These are phyloP conservation scores for Zelopaecilomyces penicillatus DNA, from an alignment of 2,329 filamentous ascomycete genomes.

Conservation along the genomic window DNA sequence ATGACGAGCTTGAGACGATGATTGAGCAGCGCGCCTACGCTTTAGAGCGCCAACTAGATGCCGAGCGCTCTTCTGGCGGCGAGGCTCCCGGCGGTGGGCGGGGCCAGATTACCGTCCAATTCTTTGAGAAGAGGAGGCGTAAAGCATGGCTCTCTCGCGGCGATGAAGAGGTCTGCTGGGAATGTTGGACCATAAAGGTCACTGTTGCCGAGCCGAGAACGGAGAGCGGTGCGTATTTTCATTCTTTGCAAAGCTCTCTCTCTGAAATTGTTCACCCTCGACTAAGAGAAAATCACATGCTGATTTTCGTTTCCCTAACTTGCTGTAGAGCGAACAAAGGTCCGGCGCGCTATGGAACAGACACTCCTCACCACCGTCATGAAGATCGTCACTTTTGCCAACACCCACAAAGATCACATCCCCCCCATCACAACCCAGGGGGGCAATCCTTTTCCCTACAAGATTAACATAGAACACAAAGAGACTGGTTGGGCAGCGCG, in stretches of 20 bases:
- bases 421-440: constrained; percentile 92
- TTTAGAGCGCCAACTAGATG: constrained; percentile 68
- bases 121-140: constrained; percentile 84
- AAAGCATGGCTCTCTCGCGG: constrained; percentile 72
- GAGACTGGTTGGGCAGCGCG: constrained; percentile 66
- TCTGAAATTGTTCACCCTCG: no score
- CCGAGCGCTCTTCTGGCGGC: constrained; percentile 37
- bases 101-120: constrained; percentile 78
- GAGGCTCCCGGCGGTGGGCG: constrained; percentile 48
- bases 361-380: constrained; percentile 79
- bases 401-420: constrained; percentile 88
- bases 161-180: constrained; percentile 95
- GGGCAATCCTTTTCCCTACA: constrained; percentile 91
- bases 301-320: background rate
- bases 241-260: constrained; percentile 1
- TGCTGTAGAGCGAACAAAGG: constrained; percentile 68
- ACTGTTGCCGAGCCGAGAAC: constrained; percentile 86
- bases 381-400: constrained; percentile 83
- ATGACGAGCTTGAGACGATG: constrained; percentile 84
- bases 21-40: constrained; percentile 80
- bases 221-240: constrained; percentile 61
- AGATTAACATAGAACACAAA: constrained; percentile 82
- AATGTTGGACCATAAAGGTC: constrained; percentile 88
- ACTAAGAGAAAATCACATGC: no score
- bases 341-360: constrained; percentile 83